Evolutionary conservation across 352 stramenopile species (phyloP).

Genomic region (Pythium coloratum): DNA sequence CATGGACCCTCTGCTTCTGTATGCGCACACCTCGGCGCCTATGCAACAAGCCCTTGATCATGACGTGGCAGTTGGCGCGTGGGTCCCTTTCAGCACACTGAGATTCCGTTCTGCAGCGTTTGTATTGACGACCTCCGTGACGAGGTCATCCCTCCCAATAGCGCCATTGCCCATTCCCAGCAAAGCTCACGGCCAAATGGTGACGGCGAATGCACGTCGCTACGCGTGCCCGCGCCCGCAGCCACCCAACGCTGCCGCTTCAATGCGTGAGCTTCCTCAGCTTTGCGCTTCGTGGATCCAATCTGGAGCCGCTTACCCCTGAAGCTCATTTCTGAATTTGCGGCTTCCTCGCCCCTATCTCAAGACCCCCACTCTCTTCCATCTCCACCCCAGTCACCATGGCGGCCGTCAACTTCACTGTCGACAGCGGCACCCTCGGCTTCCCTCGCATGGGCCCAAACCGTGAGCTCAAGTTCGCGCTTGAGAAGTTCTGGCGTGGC

Average conservation of each 20-base stretch:
- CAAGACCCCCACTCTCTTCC: conserved; percentile 26
- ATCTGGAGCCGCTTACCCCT: neutral
- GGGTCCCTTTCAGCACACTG: too few species aligned
- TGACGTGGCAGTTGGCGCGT: neutral
- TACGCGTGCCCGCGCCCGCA: conserved; percentile 7
- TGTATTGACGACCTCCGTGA: neutral
- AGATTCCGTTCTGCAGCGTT: neutral
- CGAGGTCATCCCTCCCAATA: conserved; percentile 19
- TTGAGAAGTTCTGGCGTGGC: conserved; percentile 93
- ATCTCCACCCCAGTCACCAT: conserved; percentile 26
- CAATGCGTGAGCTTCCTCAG: neutral
- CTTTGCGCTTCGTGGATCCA: neutral
- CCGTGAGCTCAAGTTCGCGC: conserved; percentile 93
- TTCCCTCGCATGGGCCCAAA: conserved; percentile 93
- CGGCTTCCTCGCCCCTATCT: conserved; percentile 26
- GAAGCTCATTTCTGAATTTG: conserved; percentile 63
- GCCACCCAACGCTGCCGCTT: conserved; percentile 9
- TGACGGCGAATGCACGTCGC: conserved; percentile 7
- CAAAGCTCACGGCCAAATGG: neutral
- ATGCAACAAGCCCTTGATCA: too few species aligned
- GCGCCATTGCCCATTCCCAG: neutral
- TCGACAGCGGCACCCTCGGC: conserved; percentile 83
- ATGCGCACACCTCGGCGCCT: neutral
- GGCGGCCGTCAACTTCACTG: conserved; percentile 33
- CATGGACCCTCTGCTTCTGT: neutral